These are phyloP conservation scores for Saccharomycopsis olivae DNA, from an alignment of 805 yeast genomes.

Conservation along the genomic window DNA sequence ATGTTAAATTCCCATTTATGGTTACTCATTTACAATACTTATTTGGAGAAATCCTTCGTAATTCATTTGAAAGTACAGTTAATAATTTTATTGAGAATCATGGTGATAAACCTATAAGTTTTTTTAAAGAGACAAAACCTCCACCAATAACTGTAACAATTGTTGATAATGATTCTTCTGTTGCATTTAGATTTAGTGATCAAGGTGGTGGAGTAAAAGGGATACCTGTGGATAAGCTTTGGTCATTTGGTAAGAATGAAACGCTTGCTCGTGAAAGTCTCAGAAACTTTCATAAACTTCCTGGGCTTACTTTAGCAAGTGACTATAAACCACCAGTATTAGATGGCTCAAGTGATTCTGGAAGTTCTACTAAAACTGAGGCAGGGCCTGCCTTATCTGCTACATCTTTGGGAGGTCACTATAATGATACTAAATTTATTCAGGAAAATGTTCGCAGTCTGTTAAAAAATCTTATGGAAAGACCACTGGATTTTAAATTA, in stretches of 20 bases:
- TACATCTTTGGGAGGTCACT: slow-evolving; percentile 36
- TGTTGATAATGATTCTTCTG: slow-evolving; percentile 45
- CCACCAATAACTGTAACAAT: slow-evolving; percentile 75
- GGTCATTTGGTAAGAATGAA: slow-evolving; percentile 81
- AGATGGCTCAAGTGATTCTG: background rate
- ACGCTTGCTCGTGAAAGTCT: slow-evolving; percentile 47
- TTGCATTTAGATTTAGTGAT: slow-evolving; percentile 74
- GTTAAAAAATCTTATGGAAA: slow-evolving; percentile 49
- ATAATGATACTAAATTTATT: slow-evolving; percentile 19
- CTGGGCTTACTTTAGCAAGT: slow-evolving; percentile 40
- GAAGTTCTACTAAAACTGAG: slow-evolving; percentile 17
- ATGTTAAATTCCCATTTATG: slow-evolving; percentile 68
- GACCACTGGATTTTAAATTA: slow-evolving; percentile 65
- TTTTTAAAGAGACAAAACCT: slow-evolving; percentile 29
- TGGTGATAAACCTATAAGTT: slow-evolving; percentile 11
- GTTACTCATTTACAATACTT: slow-evolving; percentile 79
- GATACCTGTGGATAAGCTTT: slow-evolving; percentile 49
- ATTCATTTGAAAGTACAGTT: slow-evolving; percentile 76
- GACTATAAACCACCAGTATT: slow-evolving; percentile 22
- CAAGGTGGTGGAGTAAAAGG: slow-evolving; percentile 79
- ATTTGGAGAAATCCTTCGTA: slow-evolving; percentile 79
- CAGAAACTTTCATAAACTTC: slow-evolving; percentile 57
- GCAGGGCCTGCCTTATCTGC: slow-evolving; percentile 12
- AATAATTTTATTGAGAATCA: slow-evolving; percentile 26
- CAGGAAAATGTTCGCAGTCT: slow-evolving; percentile 2